Evolutionary conservation across 148 eudicot species (phyloP), one percentile per base, ranked within the genome.

Genomic region (Selenicereus undatus): DNA sequence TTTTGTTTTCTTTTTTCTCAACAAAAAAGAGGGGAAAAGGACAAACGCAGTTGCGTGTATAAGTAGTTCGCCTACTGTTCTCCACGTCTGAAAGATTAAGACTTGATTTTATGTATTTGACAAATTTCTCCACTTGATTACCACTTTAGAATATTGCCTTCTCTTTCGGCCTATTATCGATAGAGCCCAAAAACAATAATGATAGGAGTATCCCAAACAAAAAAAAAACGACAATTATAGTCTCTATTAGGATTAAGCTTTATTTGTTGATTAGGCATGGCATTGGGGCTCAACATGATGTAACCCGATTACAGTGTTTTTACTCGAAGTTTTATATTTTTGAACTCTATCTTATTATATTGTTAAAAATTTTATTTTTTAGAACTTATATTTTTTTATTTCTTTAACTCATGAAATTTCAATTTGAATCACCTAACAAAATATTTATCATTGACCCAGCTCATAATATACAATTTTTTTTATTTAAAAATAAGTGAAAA

Each of bases 11-110:
- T n/a, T n/a, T n/a, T n/a, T n/a, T n/a, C n/a, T n/a, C n/a, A n/a
- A n/a, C n/a, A n/a, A n/a, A n/a, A 22, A 4, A 64, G 27, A n/a
- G 68, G 68, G 27, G 27, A 64, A 64, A 64, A 29, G 60, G 29
- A 68, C 48, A 20, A 66, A 26, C 10, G 11, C 24, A 3, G 22
- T 48, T 51, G 64, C 81, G 81, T 71, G 81, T 71, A 20, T 35
- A 30, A 32, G 2, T 52, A 54, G 68, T 21, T 76, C 78, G 78
- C 27, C 78, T 71, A 52, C 81, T 71, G 81, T 79, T 79, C 68
- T 79, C 76, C 81, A 79, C 81, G 75, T 71, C 81, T 71, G 45
- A 71, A 71, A 42, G 68, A 56, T 76, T 32, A 56, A 2, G 42
- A 54, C 48, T 22, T 54, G 0, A 76, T 54, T 32, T 50, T 43